Percentiles rank a stretch among this genome's conserved stretches.
Conservation (phyloP, 2,329 filamentous ascomycete species). For the Curvularia verruculosa region DNA sequence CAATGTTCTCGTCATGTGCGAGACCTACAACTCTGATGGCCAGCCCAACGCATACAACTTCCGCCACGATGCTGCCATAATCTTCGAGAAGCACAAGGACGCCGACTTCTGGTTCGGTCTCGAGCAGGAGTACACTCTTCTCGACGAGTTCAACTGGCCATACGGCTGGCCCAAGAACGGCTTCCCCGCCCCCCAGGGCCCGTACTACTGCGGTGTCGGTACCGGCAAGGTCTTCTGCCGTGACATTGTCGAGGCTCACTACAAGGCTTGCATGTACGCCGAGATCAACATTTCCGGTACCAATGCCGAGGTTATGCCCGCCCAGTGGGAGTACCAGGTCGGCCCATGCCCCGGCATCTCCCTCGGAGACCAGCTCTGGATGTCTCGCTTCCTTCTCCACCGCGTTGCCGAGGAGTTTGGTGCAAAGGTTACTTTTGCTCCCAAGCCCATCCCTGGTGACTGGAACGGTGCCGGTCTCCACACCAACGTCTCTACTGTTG, state of each 20-base stretch:
- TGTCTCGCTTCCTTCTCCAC: constrained; percentile 86
- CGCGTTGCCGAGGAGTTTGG: constrained; percentile 96
- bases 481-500: constrained; percentile 89
- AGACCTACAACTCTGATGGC: constrained; percentile 93
- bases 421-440: constrained; percentile 91
- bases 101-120: constrained; percentile 97
- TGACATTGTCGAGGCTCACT: constrained; percentile 95
- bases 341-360: constrained; percentile 83
- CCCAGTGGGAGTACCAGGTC: constrained; percentile 98
- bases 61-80: constrained; percentile 86
- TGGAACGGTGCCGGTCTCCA: constrained; percentile 97
- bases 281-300: constrained; percentile 95
- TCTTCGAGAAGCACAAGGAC: constrained; percentile 85
- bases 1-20: constrained; percentile 92
- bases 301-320: constrained; percentile 98
- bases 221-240: constrained; percentile 97
- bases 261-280: constrained; percentile 87
- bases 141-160: constrained; percentile 83
- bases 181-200: constrained; percentile 90
- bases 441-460: constrained; percentile 93
- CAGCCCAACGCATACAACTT: constrained; percentile 98
- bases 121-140: constrained; percentile 95
- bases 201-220: constrained; percentile 98
- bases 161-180: constrained; percentile 90
- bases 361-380: constrained; percentile 97